Percentiles rank a stretch among this genome's conserved stretches.
These are phyloP conservation scores for Fallopia convolvulus DNA, from an alignment of 148 eudicot genomes.

Conservation along the genomic window DNA sequence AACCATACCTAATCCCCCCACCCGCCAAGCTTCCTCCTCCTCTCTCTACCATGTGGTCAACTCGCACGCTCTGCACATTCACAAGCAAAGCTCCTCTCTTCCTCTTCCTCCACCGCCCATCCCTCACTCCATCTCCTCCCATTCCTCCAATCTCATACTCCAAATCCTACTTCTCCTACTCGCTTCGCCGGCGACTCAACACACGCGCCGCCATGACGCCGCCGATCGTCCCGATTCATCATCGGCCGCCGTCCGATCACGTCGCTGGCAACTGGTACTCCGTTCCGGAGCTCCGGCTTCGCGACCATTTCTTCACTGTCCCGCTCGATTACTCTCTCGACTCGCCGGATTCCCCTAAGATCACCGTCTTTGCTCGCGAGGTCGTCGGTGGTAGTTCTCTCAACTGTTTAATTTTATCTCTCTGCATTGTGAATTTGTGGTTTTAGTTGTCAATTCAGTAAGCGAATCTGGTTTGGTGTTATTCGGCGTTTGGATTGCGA, in stretches of 20 bases:
- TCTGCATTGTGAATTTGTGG: not conserved
- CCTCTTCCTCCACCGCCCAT: constrained; percentile 11
- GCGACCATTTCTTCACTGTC: constrained; percentile 75
- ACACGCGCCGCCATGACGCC: constrained; percentile 29
- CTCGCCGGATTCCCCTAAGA: constrained; percentile 32
- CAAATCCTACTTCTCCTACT: not conserved
- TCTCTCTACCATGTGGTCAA: constrained; percentile 11
- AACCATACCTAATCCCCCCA: constrained; percentile 8
- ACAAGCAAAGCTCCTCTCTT: not conserved
- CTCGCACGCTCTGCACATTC: constrained; percentile 8
- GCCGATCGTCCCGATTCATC: constrained; percentile 4
- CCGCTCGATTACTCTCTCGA: constrained; percentile 74
- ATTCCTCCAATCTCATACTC: constrained; percentile 8
- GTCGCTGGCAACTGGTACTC: constrained; percentile 63
- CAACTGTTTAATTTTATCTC: not conserved
- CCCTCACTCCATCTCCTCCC: constrained; percentile 10
- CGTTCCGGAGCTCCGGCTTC: constrained; percentile 80
- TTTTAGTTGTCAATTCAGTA: not conserved
- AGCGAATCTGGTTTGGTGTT: not conserved
- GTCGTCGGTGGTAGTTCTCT: constrained; percentile 52
- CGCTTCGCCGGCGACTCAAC: constrained; percentile 11
- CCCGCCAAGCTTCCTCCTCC: not conserved
- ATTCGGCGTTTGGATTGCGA: not conserved
- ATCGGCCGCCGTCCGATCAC: constrained; percentile 26
- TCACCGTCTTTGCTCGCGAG: constrained; percentile 85